Evolutionary conservation across 768 basidiomycete genomes (phyloP).

Genomic region (Ramaria sp.): DNA sequence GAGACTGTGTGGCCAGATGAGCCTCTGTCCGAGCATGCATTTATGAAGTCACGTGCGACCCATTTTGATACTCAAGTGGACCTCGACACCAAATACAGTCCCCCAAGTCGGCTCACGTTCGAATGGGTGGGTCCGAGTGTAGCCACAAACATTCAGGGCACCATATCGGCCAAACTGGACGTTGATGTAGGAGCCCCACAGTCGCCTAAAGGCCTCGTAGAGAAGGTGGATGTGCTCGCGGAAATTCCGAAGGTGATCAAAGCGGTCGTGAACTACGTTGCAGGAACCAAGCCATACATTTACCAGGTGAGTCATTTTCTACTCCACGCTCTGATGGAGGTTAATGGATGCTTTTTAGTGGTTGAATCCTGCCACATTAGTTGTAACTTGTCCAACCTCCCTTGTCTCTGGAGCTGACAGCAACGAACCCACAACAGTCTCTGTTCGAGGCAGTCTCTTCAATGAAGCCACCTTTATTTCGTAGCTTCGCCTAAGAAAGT

Average conservation of each 20-base stretch:
- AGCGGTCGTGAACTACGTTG: conserved; percentile 86
- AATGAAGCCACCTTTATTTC: conserved; percentile 91
- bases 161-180: conserved; percentile 42
- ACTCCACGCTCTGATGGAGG: neutral
- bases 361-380: conserved; percentile 43
- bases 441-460: conserved; percentile 63
- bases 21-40: conserved; percentile 26
- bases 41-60: conserved; percentile 50
- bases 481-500: conserved; percentile 9
- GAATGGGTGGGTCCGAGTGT: conserved; percentile 72
- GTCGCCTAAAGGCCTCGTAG: conserved; percentile 65
- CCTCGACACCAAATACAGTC: conserved; percentile 70
- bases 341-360: conserved; percentile 28
- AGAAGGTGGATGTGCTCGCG: conserved; percentile 90
- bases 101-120: conserved; percentile 58
- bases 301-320: conserved; percentile 58
- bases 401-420: conserved; percentile 27
- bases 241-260: conserved; percentile 91
- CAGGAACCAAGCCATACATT: conserved; percentile 88
- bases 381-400: conserved; percentile 31
- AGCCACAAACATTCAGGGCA: conserved; percentile 37
- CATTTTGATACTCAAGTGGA: conserved; percentile 57
- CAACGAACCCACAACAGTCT: conserved; percentile 24
- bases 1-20: conserved; percentile 72
- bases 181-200: conserved; percentile 47